Evolutionary conservation across 805 yeast genomes (phyloP).

Genomic region (Cyberlindnera mississippiensis): DNA sequence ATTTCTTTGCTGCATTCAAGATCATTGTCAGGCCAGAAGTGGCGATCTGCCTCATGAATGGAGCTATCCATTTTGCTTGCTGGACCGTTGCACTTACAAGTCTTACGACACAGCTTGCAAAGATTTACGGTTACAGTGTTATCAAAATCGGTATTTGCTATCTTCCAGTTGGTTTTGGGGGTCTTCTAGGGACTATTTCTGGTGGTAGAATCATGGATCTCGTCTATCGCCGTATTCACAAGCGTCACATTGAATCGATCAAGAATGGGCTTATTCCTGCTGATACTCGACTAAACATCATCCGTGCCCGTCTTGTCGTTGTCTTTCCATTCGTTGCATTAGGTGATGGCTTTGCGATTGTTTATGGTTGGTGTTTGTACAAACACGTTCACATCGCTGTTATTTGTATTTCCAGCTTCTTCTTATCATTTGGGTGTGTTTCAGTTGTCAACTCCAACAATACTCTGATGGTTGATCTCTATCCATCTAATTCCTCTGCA

Average conservation of each 20-base stretch:
- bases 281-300: constrained; percentile 44
- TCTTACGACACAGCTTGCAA: constrained; percentile 50
- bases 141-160: constrained; percentile 66
- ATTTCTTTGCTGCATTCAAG: constrained; percentile 37
- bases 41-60: constrained; percentile 46
- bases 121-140: constrained; percentile 47
- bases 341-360: constrained; percentile 38
- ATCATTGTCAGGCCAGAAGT: constrained; percentile 45
- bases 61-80: constrained; percentile 58
- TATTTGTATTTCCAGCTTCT: constrained; percentile 46
- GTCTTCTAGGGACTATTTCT: constrained; percentile 53
- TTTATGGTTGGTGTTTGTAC: constrained; percentile 77
- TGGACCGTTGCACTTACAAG: constrained; percentile 73
- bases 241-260: constrained; percentile 20
- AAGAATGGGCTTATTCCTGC: constrained; percentile 22
- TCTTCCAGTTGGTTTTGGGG: constrained; percentile 69
- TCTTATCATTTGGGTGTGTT: constrained; percentile 56
- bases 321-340: constrained; percentile 41
- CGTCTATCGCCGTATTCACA: constrained; percentile 30
- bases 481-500: constrained; percentile 67
- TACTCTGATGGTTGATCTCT: constrained; percentile 70
- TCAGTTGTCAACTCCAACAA: constrained; percentile 53
- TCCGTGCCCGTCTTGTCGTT: constrained; percentile 49
- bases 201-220: constrained; percentile 57
- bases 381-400: constrained; percentile 7